Base-by-base conservation (phyloP, 257 asterid species). In the Jacaranda mimosifolia region DNA sequence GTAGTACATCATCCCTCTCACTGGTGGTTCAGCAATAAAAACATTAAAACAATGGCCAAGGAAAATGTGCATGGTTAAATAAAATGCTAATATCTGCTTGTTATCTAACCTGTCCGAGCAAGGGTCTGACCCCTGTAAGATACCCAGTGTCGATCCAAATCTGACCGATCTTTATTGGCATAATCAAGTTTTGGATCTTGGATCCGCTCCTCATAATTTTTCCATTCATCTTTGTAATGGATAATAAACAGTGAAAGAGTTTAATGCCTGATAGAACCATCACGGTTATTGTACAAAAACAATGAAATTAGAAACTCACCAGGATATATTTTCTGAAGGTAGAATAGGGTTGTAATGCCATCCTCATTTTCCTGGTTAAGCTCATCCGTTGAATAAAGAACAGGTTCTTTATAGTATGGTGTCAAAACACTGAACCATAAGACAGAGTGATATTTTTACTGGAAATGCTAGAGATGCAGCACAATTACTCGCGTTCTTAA, bases 1-100 rank as follows among this genome's bases (percentile, higher is more conserved):
- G 86, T 93, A 92, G 87, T 96, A 96, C 97, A 93, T 93, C 98
- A 96, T 96, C 82, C 99, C 99, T 83, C 98, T 87, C 67, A 96
- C 99, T 96, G 93, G 60, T 43, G 67, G 64, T 73, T 73, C 69
- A 81, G 64, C 56, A 74, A 76, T 70, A 73, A 55, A 72, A 26
- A 65, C 4, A 19, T 15, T 63, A 69, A 59, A 52, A 43, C 9
- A 58, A 39, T 40, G 75, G 43, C 51, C 21, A 58, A 32, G 68
- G 21, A 14, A 62, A 73, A 75, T 15, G 6, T 43, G 68, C 35
- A 63, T 72, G 46, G 0, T 58, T 68, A 65, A 62, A 48, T 60
- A 32, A 79, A 60, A 67, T 78, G 56, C 68, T 78, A 4, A 35
- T 48, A 38, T 53, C 53, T 62, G 65, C 38, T 38, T 55, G 39